Evolutionary conservation across 345 rosid species (phyloP).

Genomic region (Murraya paniculata): DNA sequence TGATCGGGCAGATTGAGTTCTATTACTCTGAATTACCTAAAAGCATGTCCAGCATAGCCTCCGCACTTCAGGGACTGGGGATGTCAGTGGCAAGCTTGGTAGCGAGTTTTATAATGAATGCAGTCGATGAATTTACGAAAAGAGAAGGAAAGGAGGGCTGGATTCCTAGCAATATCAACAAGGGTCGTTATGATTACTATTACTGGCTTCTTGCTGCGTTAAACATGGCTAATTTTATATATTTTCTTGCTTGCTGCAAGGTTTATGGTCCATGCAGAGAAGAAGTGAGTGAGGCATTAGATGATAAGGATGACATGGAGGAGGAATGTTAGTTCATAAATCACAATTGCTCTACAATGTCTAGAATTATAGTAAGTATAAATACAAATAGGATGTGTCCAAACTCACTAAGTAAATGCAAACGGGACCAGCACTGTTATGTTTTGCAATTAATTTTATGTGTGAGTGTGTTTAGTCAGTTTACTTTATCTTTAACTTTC

Average conservation of each 20-base stretch:
- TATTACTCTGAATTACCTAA: constrained; percentile 52
- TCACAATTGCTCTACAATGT: neutral
- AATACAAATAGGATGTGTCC: too few relatives aligned
- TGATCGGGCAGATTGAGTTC: constrained; percentile 46
- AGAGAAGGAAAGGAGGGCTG: constrained; percentile 35
- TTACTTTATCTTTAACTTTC: too few relatives aligned
- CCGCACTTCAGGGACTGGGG: constrained; percentile 28
- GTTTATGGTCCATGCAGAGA: constrained; percentile 40
- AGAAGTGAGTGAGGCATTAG: neutral
- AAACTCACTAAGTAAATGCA: neutral
- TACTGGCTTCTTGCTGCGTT: constrained; percentile 44
- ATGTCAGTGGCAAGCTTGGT: constrained; percentile 35
- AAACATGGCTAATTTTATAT: constrained; percentile 33
- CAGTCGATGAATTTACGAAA: constrained; percentile 28
- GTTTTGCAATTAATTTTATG: neutral
- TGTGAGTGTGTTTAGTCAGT: neutral
- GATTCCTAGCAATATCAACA: constrained; percentile 45
- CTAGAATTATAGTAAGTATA: too few relatives aligned
- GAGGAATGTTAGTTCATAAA: neutral
- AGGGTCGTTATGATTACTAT: constrained; percentile 55
- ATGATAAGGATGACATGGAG: neutral
- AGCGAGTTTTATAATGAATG: constrained; percentile 36
- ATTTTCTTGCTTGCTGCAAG: constrained; percentile 37
- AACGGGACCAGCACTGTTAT: neutral
- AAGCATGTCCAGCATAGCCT: constrained; percentile 49